phyloP scores from a whole-genome alignment of 345 rosid genomes.

The Populus davidiana region DNA sequence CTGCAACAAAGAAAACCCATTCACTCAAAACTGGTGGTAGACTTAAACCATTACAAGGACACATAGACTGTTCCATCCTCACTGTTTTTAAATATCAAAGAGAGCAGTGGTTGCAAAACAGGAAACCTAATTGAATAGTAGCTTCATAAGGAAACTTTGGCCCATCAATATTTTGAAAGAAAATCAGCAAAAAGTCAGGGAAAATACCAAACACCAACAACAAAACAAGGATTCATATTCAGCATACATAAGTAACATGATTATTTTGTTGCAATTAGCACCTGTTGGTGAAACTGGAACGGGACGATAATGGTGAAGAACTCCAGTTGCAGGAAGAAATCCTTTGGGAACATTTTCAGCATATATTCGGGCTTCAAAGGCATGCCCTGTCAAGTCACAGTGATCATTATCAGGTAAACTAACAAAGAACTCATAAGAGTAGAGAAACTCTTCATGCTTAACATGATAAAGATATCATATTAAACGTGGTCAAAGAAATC shows the following conservation, averaged over 20 bases:
- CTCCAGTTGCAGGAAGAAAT: constrained; percentile 93
- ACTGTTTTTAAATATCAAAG: background rate
- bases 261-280: constrained; percentile 17
- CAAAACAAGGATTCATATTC: background rate
- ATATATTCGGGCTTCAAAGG: constrained; percentile 92
- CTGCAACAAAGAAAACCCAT: background rate
- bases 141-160: constrained; percentile 7
- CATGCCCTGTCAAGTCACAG: constrained; percentile 62
- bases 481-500: background rate
- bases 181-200: background rate
- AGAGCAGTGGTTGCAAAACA: background rate
- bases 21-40: background rate
- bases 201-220: background rate
- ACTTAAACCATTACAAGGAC: constrained; percentile 13
- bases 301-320: constrained; percentile 81
- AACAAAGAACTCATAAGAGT: background rate
- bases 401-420: background rate
- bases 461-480: background rate
- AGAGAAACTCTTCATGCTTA: background rate
- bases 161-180: background rate
- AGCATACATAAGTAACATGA: constrained; percentile 10
- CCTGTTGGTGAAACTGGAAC: constrained; percentile 69
- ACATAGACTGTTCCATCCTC: background rate
- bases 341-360: constrained; percentile 94
- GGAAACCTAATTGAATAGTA: constrained; percentile 7